Percentiles rank a stretch among this genome's conserved stretches.
Conservation (phyloP, 2,329 filamentous ascomycete species). For the Harringtonia aguacate region DNA sequence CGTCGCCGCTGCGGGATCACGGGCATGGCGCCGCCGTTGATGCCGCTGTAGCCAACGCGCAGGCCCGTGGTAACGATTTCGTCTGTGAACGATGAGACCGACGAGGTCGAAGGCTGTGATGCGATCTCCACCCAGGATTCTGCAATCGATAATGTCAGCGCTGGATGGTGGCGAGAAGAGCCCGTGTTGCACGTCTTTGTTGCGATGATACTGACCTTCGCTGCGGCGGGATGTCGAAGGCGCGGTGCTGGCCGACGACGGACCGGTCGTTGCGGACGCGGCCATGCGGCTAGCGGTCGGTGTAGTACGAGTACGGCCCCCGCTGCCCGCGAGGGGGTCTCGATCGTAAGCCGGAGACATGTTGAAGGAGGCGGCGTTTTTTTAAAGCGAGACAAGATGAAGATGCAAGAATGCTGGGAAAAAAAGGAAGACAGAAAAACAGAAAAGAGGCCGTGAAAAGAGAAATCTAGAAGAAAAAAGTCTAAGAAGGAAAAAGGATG, state of each 20-base stretch:
- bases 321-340: constrained; percentile 6
- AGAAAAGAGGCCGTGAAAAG: too few species aligned
- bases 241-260: constrained; percentile 5
- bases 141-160: too few species aligned
- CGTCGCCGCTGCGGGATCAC: constrained; percentile 41
- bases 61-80: constrained; percentile 88
- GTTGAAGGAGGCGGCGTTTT: background rate
- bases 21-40: constrained; percentile 41
- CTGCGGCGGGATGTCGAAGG: constrained; percentile 16
- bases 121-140: constrained; percentile 96
- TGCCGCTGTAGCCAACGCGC: constrained; percentile 47
- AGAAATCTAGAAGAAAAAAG: background rate
- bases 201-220: constrained; percentile 20
- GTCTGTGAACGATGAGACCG: constrained; percentile 72
- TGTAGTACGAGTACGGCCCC: constrained; percentile 1
- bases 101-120: constrained; percentile 88
- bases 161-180: too few species aligned
- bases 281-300: constrained; percentile 5
- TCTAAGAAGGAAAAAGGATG: background rate
- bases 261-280: background rate
- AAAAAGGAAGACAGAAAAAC: background rate
- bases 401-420: background rate
- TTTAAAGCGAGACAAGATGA: too few species aligned
- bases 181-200: too few species aligned
- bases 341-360: constrained; percentile 5